A percentile compares a stretch with the other conserved stretches of the same genome.
phyloP scores from a whole-genome alignment of 805 yeast species.

The Nakazawaea ambrosiae region DNA sequence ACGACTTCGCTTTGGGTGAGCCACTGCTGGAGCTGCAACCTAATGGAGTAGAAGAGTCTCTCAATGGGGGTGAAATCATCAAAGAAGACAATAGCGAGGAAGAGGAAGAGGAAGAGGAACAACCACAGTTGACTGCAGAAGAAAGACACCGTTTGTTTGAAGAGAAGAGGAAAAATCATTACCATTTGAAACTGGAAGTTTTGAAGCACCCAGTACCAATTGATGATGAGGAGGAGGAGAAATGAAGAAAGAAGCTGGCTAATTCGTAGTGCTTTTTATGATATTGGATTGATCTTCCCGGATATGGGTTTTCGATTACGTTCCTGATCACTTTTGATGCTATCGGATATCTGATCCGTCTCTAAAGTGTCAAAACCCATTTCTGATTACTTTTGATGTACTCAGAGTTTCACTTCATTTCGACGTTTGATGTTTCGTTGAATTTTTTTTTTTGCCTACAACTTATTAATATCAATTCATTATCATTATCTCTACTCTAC shows the following conservation, averaged over 20 bases:
- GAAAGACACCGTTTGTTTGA: conserved; percentile 66
- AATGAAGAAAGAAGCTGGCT: not conserved
- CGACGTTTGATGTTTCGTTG: too few species aligned
- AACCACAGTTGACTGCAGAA: conserved; percentile 37
- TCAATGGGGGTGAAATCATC: conserved; percentile 35
- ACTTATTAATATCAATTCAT: too few species aligned
- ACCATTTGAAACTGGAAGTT: conserved; percentile 49
- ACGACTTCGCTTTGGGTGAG: conserved; percentile 51
- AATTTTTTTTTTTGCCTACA: too few species aligned
- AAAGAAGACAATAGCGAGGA: conserved; percentile 19
- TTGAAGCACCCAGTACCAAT: conserved; percentile 34
- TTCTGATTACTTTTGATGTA: too few species aligned
- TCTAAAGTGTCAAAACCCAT: too few species aligned
- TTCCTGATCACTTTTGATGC: too few species aligned
- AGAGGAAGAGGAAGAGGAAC: conserved; percentile 32
- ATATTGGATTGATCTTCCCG: too few species aligned
- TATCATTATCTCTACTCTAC: too few species aligned
- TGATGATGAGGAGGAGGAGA: conserved; percentile 23
- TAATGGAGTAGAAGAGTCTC: conserved; percentile 21
- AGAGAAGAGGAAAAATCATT: conserved; percentile 74
- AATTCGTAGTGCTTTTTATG: not conserved
- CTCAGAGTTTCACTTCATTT: too few species aligned
- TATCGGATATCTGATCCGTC: too few species aligned
- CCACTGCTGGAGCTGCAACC: conserved; percentile 32
- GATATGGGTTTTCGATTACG: too few species aligned